These are phyloP conservation scores for Trametes villosa DNA, from an alignment of 768 basidiomycete species.

Conservation along the genomic window DNA sequence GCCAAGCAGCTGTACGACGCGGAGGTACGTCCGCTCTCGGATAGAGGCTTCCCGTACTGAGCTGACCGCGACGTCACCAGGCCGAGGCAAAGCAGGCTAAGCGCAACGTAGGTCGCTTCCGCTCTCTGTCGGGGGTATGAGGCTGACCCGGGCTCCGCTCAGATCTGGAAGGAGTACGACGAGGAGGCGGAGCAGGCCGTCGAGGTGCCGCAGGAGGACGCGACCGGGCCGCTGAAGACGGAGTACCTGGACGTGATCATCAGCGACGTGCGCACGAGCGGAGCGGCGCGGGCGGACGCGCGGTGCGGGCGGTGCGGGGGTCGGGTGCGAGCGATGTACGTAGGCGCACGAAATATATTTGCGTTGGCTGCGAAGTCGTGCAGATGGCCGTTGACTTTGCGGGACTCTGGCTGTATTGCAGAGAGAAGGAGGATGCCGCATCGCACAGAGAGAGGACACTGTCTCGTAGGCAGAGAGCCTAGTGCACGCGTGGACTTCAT, in stretches of 20 bases:
- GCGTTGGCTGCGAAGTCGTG: no score
- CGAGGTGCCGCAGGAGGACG: conserved; percentile 50
- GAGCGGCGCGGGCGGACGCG: no score
- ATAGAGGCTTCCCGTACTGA: not conserved
- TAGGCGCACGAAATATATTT: no score
- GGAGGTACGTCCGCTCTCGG: conserved; percentile 67
- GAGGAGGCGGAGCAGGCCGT: conserved; percentile 66
- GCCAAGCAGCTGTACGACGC: conserved; percentile 79
- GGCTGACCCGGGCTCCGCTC: conserved; percentile 1
- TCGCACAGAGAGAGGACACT: no score
- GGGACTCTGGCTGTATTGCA: no score
- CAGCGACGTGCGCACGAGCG: conserved; percentile 80
- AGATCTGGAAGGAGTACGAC: conserved; percentile 91
- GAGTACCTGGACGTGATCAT: conserved; percentile 94
- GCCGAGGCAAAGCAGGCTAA: conserved; percentile 80
- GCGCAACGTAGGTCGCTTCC: conserved; percentile 63
- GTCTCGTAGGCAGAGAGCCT: no score
- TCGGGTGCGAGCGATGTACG: no score
- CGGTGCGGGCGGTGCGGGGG: no score
- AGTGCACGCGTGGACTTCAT: no score
- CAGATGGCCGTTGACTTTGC: no score
- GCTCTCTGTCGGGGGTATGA: not conserved
- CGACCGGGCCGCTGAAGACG: conserved; percentile 62
- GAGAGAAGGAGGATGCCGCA: no score
- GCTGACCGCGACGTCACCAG: conserved; percentile 38